Evolutionary conservation across 1,139 yeast genomes (phyloP).

Genomic region (Kodamaea arcana): DNA sequence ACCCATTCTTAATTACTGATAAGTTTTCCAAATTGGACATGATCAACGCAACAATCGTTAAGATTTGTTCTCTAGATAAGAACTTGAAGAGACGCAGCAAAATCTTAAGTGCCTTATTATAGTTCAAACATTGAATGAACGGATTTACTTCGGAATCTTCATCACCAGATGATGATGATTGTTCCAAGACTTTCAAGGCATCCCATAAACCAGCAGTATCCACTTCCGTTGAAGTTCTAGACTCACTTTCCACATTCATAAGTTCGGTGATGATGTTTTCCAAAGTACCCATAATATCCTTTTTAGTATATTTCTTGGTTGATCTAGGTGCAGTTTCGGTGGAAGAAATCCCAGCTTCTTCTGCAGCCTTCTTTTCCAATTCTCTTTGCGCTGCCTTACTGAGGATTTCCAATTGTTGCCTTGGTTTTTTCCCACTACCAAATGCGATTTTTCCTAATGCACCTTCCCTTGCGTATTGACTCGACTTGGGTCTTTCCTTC

Average conservation of each 20-base stretch:
- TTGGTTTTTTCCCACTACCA: conserved; percentile 81
- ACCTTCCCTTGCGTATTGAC: conserved; percentile 75
- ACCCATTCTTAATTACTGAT: conserved; percentile 73
- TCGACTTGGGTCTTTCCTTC: conserved; percentile 78
- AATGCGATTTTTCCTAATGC: conserved; percentile 86
- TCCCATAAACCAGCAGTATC: conserved; percentile 70
- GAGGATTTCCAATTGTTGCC: conserved; percentile 76
- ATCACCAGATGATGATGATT: conserved; percentile 42
- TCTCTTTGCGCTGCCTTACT: conserved; percentile 52
- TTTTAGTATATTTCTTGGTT: conserved; percentile 34
- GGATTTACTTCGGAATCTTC: conserved; percentile 58
- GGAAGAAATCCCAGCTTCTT: conserved; percentile 12
- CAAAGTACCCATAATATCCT: conserved; percentile 51
- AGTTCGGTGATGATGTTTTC: conserved; percentile 79
- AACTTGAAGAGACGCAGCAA: conserved; percentile 88
- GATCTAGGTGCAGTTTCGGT: conserved; percentile 24
- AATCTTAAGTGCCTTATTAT: conserved; percentile 84
- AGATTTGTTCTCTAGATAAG: conserved; percentile 70
- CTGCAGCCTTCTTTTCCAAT: conserved; percentile 34
- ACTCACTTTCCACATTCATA: conserved; percentile 76
- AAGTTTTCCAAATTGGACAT: conserved; percentile 81
- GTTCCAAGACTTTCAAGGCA: conserved; percentile 62
- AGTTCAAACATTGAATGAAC: conserved; percentile 77
- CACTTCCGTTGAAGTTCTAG: conserved; percentile 59
- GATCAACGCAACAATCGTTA: conserved; percentile 73